Evolutionary conservation across 1,139 yeast species (phyloP), one percentile per base, ranked within the genome.

Genomic region (Hanseniaspora uvarum): DNA sequence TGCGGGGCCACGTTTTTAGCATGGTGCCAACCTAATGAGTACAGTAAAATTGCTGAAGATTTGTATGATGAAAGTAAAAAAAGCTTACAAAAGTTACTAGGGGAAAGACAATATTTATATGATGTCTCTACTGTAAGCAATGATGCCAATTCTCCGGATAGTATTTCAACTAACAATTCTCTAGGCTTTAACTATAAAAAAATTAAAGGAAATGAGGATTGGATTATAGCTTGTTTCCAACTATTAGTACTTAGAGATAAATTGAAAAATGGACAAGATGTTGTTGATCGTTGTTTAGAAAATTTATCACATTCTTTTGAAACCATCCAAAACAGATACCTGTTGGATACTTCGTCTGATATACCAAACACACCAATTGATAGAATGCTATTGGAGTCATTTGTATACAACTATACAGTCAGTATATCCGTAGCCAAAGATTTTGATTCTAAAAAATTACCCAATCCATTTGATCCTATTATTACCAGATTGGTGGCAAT

Each of bases 351-450:
- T 10, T 53, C 56, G 14, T 58, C 58, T 10, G 52, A 44, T 21
- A 39, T 47, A 3, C 53, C 56, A 16, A 54, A 44, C 36, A 44
- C 53, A 3, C 60, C 60, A 0, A 57, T 61, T 31, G 69, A 69
- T 46, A 62, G 68, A 46, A 65, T 70, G 59, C 62, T 71, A 26
- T 58, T 71, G 50, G 72, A 70, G 46, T 70, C 73, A 47, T 70
- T 72, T 58, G 61, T 72, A 8, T 71, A 69, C 60, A 68, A 68
- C 54, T 72, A 69, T 56, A 63, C 71, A 8, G 65, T 67, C 5
- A 59, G 65, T 1, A 59, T 62, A 2, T 58, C 67, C 5, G 60
- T 61, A 10, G 64, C 66, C 45, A 63, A 64, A 30, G 57, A 54
- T 40, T 37, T 61, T 1, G 46, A 53, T n/a, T 34, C 40, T 6